phyloP scores from a whole-genome alignment of 23 red algal species.

The Gracilaria gracilis region DNA sequence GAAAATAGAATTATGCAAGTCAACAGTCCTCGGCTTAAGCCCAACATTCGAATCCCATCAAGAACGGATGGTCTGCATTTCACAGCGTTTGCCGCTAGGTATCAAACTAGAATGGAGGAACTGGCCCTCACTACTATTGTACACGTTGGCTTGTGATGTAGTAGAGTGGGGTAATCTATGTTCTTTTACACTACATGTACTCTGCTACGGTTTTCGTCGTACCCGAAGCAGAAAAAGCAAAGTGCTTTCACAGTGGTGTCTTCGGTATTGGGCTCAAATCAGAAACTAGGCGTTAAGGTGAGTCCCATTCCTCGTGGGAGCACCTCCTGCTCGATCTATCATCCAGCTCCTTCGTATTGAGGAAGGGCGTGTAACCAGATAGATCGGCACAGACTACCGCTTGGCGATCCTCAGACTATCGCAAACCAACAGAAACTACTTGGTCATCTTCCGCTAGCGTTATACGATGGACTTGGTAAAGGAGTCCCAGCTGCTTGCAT shows the following conservation, averaged over 20 bases:
- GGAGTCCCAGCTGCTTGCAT: slow-evolving; percentile 71
- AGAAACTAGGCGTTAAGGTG: background rate
- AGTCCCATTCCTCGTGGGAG: background rate
- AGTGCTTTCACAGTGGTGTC: background rate
- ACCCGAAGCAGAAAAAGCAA: background rate
- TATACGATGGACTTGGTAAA: slow-evolving; percentile 61
- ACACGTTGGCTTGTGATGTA: background rate
- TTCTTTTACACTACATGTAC: slow-evolving; percentile 8
- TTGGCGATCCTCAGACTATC: background rate
- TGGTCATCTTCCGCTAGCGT: slow-evolving; percentile 15
- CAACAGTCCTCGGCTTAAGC: slow-evolving; percentile 31
- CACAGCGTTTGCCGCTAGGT: slow-evolving; percentile 34
- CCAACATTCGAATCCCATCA: slow-evolving; percentile 14
- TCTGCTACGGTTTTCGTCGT: background rate
- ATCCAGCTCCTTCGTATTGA: no score
- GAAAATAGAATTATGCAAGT: slow-evolving; percentile 3
- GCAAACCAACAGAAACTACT: background rate
- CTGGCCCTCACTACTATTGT: slow-evolving; percentile 19
- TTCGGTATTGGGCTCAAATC: background rate
- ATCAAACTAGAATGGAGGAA: slow-evolving; percentile 25
- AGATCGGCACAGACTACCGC: background rate
- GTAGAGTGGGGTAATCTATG: background rate
- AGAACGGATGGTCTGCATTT: slow-evolving; percentile 17
- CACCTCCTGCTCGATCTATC: background rate
- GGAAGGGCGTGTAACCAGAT: background rate